Percentiles rank a stretch among this genome's conserved stretches.
These are phyloP conservation scores for Terfezia boudieri DNA, from an alignment of 495 filamentous ascomycete species.

Conservation along the genomic window DNA sequence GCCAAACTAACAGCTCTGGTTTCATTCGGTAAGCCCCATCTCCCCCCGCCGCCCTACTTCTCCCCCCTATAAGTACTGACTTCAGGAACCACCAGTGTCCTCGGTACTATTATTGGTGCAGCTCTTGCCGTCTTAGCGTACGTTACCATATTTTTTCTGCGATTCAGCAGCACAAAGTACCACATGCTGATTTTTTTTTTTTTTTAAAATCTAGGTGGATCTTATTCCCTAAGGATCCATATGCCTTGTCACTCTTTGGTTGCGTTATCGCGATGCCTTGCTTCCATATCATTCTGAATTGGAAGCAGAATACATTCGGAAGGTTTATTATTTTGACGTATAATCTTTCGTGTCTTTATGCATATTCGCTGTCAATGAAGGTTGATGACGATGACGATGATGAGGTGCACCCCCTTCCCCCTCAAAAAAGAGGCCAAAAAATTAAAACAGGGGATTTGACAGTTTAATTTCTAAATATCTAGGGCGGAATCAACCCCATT, in stretches of 20 bases:
- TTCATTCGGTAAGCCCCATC: slow-evolving; percentile 5
- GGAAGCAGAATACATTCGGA: slow-evolving; percentile 70
- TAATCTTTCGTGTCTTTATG: slow-evolving; percentile 89
- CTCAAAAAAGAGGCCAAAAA: background rate
- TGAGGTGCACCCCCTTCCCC: slow-evolving; percentile 31
- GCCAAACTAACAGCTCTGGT: slow-evolving; percentile 80
- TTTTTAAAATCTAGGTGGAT: slow-evolving; percentile 31
- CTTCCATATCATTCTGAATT: slow-evolving; percentile 70
- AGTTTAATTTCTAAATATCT: background rate
- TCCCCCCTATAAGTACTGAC: background rate
- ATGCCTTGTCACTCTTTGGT: slow-evolving; percentile 51
- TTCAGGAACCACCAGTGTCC: slow-evolving; percentile 38
- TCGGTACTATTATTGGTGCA: slow-evolving; percentile 73
- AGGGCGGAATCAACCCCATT: slow-evolving; percentile 42
- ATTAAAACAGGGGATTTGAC: background rate
- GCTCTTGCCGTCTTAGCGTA: slow-evolving; percentile 40
- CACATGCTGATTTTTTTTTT: background rate
- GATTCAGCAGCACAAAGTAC: background rate
- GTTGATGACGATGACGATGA: slow-evolving; percentile 48
- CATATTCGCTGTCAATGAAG: slow-evolving; percentile 62
- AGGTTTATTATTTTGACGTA: slow-evolving; percentile 86
- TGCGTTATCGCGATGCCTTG: slow-evolving; percentile 60
- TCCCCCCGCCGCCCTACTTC: no score
- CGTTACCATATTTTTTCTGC: background rate
- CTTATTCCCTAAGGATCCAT: slow-evolving; percentile 44